Evolutionary conservation across 2,329 filamentous ascomycete species (phyloP), one percentile per base, ranked within the genome.

Genomic region (Colletotrichum aenigma): DNA sequence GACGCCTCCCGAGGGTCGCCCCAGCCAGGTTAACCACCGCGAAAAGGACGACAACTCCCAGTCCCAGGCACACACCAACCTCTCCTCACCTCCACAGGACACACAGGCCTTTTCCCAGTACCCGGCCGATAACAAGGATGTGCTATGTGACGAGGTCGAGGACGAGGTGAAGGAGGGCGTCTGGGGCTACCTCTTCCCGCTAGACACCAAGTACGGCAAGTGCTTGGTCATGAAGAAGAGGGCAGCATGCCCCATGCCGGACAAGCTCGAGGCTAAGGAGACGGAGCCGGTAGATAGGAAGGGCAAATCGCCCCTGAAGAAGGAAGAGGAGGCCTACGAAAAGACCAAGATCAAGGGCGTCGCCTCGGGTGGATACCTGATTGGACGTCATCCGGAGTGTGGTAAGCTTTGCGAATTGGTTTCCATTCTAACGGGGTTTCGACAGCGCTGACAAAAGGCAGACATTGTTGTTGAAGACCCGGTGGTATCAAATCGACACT

Each of bases 341-440:
- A 82, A 89, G 43, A 91, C 90, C 71, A 93, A 94, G 83, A 83
- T 86, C 67, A 89, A 89, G 77, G 91, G 90, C 8, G 86, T 92
- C 24, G 89, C 94, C 16, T 93, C 95, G 1, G 93, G 94, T 55
- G 97, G 97, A 34, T 99, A 98, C 83, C 86, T 99, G 70, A 94
- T 99, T 77, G 97, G 97, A 48, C 91, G 97, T 78, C 97, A 99
- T 86, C 93, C 94, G 4, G 97, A 99, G 85, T 98, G 97, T 84
- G 95, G 94, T 96, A 89, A 82, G 94, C 89, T 70, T 82, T 69
- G 77, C 61, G 16, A 62, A 70, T 76, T 12, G 65, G 26, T n/a
- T 21, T 52, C 34, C 16, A 13, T 21, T n/a, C 24, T 8, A 30
- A 8, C 13, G 4, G 13, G 32, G 26, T 9, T 28, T 15, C 34